These are phyloP conservation scores for Hansenula anomala DNA, from an alignment of 1,139 yeast species.

Conservation along the genomic window DNA sequence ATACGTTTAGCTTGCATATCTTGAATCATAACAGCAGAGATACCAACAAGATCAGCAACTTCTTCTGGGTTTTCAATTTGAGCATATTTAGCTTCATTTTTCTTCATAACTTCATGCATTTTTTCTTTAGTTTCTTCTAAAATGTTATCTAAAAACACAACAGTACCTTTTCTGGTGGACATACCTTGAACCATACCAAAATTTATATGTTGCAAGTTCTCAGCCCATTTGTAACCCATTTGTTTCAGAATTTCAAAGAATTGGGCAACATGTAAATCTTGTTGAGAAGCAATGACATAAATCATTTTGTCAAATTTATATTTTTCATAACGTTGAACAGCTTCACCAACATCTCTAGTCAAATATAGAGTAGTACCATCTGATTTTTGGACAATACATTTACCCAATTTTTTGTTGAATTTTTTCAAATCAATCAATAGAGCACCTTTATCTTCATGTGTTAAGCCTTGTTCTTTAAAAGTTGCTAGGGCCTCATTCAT, in stretches of 20 bases:
- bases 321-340: constrained; percentile 79
- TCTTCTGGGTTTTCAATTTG: constrained; percentile 94
- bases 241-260: constrained; percentile 92
- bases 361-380: constrained; percentile 95
- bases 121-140: constrained; percentile 90
- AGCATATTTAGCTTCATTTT: constrained; percentile 85
- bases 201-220: constrained; percentile 73
- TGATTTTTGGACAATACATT: constrained; percentile 87
- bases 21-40: constrained; percentile 97
- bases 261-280: constrained; percentile 91
- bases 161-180: constrained; percentile 98
- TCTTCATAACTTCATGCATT: constrained; percentile 97
- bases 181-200: constrained; percentile 99
- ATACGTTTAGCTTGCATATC: constrained; percentile 98
- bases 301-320: constrained; percentile 93
- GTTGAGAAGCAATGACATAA: constrained; percentile 93
- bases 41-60: constrained; percentile 94
- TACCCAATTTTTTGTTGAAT: constrained; percentile 90
- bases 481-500: constrained; percentile 64
- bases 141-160: constrained; percentile 91
- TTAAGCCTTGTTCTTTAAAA: constrained; percentile 64
- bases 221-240: constrained; percentile 90
- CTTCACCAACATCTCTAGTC: constrained; percentile 97
- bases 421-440: constrained; percentile 79
- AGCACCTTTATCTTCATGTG: constrained; percentile 91